Base-by-base conservation (phyloP, 2,329 filamentous ascomycete genomes). In the Penicillium sp. region DNA sequence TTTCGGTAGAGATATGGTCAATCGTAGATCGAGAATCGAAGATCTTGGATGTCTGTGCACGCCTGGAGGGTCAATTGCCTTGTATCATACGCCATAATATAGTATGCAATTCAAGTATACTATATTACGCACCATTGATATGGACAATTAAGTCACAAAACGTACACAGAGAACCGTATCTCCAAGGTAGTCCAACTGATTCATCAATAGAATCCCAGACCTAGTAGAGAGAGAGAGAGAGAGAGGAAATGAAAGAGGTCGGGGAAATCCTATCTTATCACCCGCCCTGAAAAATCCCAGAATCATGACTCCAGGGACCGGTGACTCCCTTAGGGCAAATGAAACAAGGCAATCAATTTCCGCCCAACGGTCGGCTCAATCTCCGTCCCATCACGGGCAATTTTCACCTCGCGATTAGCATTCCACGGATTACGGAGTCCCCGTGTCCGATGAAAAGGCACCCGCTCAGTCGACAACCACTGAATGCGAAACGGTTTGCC, bases 401-500 rank as follows among this genome's bases (percentile, higher is more conserved):
- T 97, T 78, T 98, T 98, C 65, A 98, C 91, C 74, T 98, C 94
- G 56, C 94, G 84, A 72, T 97, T 97, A 4, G 92, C 91, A 76
- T 98, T 98, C 92, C 93, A 97, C 0, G 92, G 91, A 74, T 98
- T 98, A 37, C 93, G 86, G 59, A 98, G 79, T 0, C 94, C 93
- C 65, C 93, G 83, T 0, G 93, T 96, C 47, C 91, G 87, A 75
- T 95, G 96, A 74, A 98, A 98, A 0, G 94, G 93, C 5, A 98
- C 83, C 38, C 89, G 86, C 58, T 86, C 88, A 5, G 91, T 96
- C 13, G 92, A 96, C 8, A 96, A 76, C 94, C 94, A 98, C 78
- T 96, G 89, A 50, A 98, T 86, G 70, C 88, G 88, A 82, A 98
- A 98, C 0, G 93, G 93, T 70, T 93, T 96, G 15, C 94, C 93